Evolutionary conservation across 2,329 filamentous ascomycete species (phyloP), one percentile per base, ranked within the genome.

Genomic region (Verticillium zaregamsianum): DNA sequence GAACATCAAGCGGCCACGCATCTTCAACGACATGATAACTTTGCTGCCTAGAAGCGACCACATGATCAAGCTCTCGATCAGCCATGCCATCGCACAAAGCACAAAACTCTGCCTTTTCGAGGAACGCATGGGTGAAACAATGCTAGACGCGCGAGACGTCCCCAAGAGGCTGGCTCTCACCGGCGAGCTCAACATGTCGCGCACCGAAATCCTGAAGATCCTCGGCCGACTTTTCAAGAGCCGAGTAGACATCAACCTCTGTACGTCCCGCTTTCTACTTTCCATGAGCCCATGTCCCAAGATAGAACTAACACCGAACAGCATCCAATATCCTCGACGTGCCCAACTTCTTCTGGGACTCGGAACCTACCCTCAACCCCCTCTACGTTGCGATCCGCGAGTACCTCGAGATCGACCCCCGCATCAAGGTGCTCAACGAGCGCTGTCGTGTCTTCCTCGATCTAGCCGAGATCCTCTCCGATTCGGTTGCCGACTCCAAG

Each of bases 21-120:
- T 99, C 33, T 99, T 96, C 79, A 98, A 99, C 77, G 95, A 99
- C 75, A 99, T 99, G 95, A 98, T 99, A 69, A 99, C 95, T 0
- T 80, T 99, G 55, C 85, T 96, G 65, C 96, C 92, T 63, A 89
- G 92, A 45, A 86, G 83, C 32, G 95, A 99, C 77, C 95, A 99
- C 77, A 98, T 99, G 94, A 96, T 98, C 73, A 98, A 98, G 77
- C 83, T 99, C 17, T 93, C 94, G 37, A 99, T 99, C 80, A 96
- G 91, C 74, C 95, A 99, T 73, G 95, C 93, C 40, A 97, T 99
- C 68, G 93, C 93, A 1, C 95, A 99, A 76, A 97, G 93, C 74
- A 99, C 95, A 0, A 98, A 97, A 75, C 80, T 99, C 49, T 95
- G 90, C 72, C 92, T 95, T 73, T 99, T 99, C 70, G 95, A 99